Conservation (phyloP, 1,139 yeast genomes). For the Martiniozyma asiatica region DNA sequence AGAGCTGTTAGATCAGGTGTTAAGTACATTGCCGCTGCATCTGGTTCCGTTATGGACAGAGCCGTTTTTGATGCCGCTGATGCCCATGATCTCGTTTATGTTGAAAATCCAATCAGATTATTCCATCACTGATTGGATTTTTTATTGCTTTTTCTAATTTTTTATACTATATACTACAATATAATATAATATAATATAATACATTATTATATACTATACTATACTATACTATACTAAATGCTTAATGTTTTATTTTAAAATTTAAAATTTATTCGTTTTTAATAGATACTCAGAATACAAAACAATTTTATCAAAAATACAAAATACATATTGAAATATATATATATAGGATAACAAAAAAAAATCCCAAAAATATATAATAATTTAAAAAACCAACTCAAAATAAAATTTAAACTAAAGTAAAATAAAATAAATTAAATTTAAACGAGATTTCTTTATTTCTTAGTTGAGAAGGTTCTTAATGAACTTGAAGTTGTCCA, state of each 20-base stretch:
- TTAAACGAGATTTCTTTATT: constrained; percentile 30
- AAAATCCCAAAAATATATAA: too few relatives aligned
- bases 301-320: too few relatives aligned
- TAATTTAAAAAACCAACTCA: too few relatives aligned
- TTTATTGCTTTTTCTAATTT: neutral
- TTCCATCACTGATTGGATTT: constrained; percentile 70
- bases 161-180: neutral
- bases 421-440: neutral
- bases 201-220: neutral
- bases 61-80: constrained; percentile 95
- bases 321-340: too few relatives aligned
- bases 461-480: constrained; percentile 53
- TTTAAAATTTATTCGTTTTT: too few relatives aligned
- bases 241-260: too few relatives aligned
- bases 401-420: too few relatives aligned
- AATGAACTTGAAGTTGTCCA: constrained; percentile 43
- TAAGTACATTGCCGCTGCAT: constrained; percentile 88
- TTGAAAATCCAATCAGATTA: constrained; percentile 90
- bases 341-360: too few relatives aligned
- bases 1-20: constrained; percentile 96
- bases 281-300: too few relatives aligned
- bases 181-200: neutral
- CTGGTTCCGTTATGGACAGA: constrained; percentile 96
- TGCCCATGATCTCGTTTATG: constrained; percentile 73
- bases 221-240: neutral